Evolutionary conservation across 805 yeast genomes (phyloP).

Genomic region (Brettanomyces nanus): DNA sequence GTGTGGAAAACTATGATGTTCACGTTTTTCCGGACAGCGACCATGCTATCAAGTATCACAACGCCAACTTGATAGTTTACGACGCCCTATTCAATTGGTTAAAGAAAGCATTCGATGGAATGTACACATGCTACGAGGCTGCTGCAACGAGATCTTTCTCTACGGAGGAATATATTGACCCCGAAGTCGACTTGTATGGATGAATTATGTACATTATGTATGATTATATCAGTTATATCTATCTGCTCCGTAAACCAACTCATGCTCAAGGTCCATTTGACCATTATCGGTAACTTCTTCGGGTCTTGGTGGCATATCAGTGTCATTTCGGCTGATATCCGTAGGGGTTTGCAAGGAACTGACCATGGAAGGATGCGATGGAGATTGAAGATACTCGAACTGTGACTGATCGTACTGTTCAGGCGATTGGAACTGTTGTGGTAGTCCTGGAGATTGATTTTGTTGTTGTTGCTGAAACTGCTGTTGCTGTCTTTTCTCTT

Average conservation of each 20-base stretch:
- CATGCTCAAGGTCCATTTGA: constrained; percentile 48
- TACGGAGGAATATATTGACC: not conserved
- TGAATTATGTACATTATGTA: not conserved
- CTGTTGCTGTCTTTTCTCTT: constrained; percentile 13
- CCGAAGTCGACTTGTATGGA: not conserved
- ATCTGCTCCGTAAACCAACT: constrained; percentile 61
- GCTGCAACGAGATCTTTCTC: too few relatives aligned
- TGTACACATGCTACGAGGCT: too few relatives aligned
- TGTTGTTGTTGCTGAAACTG: constrained; percentile 11
- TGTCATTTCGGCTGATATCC: constrained; percentile 32
- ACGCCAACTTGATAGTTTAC: constrained; percentile 61
- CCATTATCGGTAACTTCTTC: constrained; percentile 35
- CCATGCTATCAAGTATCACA: constrained; percentile 64
- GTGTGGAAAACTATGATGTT: constrained; percentile 76
- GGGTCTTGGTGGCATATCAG: constrained; percentile 56
- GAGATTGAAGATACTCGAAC: too few relatives aligned
- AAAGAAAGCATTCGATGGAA: constrained; percentile 48
- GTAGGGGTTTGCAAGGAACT: constrained; percentile 37
- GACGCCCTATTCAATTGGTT: constrained; percentile 65
- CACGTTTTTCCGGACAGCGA: constrained; percentile 79
- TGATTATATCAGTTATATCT: constrained; percentile 25
- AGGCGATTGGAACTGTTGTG: constrained; percentile 17
- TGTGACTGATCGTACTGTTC: constrained; percentile 18
- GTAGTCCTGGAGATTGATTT: constrained; percentile 14
- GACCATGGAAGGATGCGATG: constrained; percentile 16